phyloP scores from a whole-genome alignment of 2,329 filamentous ascomycete genomes.

The Ascochyta viciae-villosae region DNA sequence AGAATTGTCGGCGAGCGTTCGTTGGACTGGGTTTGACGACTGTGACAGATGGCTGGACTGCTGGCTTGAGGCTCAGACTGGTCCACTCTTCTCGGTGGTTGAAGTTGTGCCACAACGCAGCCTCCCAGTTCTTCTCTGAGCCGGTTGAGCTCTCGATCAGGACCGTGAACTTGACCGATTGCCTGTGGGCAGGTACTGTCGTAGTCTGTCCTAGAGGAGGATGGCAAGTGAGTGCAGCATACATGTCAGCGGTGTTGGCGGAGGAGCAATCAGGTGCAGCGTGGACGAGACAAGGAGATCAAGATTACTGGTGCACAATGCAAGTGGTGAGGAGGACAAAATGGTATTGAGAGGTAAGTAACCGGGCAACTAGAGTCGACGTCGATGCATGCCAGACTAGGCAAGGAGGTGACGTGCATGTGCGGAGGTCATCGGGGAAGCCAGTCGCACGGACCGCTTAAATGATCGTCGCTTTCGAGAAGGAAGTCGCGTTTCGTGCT shows the following conservation, averaged over 20 bases:
- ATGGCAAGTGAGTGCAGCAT: constrained; percentile 65
- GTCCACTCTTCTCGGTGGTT: constrained; percentile 63
- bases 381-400: constrained; percentile 18
- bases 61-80: constrained; percentile 62
- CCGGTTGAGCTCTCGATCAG: constrained; percentile 70
- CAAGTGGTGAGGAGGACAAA: not conserved
- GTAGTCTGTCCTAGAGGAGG: constrained; percentile 81
- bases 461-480: constrained; percentile 8
- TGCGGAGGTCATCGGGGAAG: constrained; percentile 36
- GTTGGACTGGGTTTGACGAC: constrained; percentile 22
- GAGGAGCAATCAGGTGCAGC: not conserved
- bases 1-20: constrained; percentile 57
- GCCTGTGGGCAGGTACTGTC: constrained; percentile 56
- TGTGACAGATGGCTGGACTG: constrained; percentile 35
- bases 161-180: constrained; percentile 65
- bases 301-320: not conserved
- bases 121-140: constrained; percentile 69
- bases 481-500: constrained; percentile 11
- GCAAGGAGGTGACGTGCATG: constrained; percentile 29
- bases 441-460: constrained; percentile 9
- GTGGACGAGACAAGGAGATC: not conserved
- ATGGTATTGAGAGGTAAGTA: constrained; percentile 3
- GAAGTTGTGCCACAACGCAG: constrained; percentile 77
- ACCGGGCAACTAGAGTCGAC: constrained; percentile 1
- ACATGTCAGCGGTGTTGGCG: constrained; percentile 46